Conservation (phyloP, 2,329 filamentous ascomycete species). For the Lecanicillium sp. region DNA sequence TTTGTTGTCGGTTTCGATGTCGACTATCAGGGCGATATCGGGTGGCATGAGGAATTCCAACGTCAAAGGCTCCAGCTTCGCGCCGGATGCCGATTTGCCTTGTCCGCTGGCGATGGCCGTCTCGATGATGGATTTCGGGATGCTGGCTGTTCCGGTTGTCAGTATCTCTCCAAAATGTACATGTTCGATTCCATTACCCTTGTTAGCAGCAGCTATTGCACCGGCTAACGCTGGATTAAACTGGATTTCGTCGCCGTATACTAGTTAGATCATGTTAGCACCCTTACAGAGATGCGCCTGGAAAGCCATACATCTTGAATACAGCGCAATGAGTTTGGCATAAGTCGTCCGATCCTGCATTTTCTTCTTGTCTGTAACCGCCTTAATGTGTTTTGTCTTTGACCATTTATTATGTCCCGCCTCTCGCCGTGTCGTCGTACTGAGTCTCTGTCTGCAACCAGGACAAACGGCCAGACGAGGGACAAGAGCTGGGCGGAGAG, state of each 20-base stretch:
- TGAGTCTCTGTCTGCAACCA: slow-evolving; percentile 44
- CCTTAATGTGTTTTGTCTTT: slow-evolving; percentile 94
- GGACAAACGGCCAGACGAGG: slow-evolving; percentile 32
- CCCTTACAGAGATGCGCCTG: neutral
- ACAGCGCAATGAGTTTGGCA: slow-evolving; percentile 65
- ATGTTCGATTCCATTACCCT: slow-evolving; percentile 43
- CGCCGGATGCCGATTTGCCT: slow-evolving; percentile 69
- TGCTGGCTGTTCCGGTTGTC: slow-evolving; percentile 60
- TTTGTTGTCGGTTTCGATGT: slow-evolving; percentile 80
- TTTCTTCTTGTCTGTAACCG: slow-evolving; percentile 74
- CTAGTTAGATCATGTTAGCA: slow-evolving; percentile 33
- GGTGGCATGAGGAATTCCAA: slow-evolving; percentile 77
- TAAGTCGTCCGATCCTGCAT: slow-evolving; percentile 63
- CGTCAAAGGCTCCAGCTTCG: slow-evolving; percentile 67
- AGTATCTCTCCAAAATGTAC: too few relatives aligned
- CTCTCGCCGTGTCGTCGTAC: slow-evolving; percentile 35
- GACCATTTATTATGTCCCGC: slow-evolving; percentile 92
- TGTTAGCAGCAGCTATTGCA: slow-evolving; percentile 72
- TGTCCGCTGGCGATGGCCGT: slow-evolving; percentile 82
- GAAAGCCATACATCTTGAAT: slow-evolving; percentile 58
- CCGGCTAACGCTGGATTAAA: slow-evolving; percentile 71
- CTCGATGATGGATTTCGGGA: slow-evolving; percentile 82
- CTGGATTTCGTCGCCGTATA: slow-evolving; percentile 68
- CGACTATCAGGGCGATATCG: slow-evolving; percentile 72
- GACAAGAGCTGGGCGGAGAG: neutral